Percentiles rank a stretch among this genome's conserved stretches.
Evolutionary conservation across 1,284 basidiomycete species (phyloP).

Genomic region (Macrocybe sp.): DNA sequence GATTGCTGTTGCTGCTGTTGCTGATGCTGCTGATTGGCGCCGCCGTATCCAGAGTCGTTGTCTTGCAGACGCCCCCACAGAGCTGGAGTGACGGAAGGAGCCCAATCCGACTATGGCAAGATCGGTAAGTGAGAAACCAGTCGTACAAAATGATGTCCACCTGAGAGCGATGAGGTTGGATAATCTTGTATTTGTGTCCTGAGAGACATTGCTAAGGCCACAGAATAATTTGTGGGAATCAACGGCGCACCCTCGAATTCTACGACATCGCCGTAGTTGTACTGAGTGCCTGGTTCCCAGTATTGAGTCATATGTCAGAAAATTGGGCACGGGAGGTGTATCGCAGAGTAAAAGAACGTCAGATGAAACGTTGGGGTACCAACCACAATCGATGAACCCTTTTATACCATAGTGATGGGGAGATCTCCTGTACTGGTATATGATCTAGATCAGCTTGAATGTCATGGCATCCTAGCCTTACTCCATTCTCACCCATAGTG

Average conservation of each 20-base stretch:
- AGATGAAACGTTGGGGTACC: too few species aligned
- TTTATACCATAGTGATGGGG: too few species aligned
- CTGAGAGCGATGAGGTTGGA: conserved; percentile 68
- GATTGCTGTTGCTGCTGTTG: conserved; percentile 21
- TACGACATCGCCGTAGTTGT: conserved; percentile 53
- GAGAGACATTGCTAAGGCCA: neutral
- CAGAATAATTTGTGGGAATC: neutral
- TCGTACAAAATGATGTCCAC: conserved; percentile 23
- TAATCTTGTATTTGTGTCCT: conserved; percentile 63
- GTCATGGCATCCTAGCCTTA: too few species aligned
- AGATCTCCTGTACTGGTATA: too few species aligned
- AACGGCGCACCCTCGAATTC: conserved; percentile 44
- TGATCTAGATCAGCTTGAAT: too few species aligned
- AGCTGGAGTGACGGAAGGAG: conserved; percentile 54
- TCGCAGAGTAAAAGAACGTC: too few species aligned
- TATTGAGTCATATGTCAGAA: conserved; percentile 31
- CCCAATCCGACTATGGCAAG: conserved; percentile 51
- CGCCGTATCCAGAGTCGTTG: conserved; percentile 19
- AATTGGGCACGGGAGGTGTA: too few species aligned
- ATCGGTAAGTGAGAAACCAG: conserved; percentile 1
- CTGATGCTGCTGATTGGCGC: conserved; percentile 26
- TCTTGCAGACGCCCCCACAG: conserved; percentile 57
- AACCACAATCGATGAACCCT: too few species aligned
- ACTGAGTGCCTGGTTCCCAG: conserved; percentile 65
- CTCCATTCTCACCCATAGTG: too few species aligned